Percentiles rank a stretch among this genome's conserved stretches.
Conservation (phyloP, 2,329 filamentous ascomycete genomes). For the Pseudonectria buxi region DNA sequence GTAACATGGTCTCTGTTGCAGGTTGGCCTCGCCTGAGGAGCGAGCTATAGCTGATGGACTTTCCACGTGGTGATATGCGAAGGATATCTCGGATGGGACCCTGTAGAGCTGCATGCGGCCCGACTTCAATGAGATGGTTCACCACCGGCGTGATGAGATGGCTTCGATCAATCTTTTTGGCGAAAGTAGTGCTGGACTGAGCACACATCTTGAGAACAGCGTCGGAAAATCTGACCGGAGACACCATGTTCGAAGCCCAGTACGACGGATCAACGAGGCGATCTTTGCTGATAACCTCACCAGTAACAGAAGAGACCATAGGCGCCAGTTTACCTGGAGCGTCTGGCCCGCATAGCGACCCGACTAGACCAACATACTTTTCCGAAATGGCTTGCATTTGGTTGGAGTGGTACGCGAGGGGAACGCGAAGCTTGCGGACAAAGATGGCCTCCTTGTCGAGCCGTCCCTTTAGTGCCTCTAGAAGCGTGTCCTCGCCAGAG, state of each 20-base stretch:
- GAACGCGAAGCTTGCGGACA: slow-evolving; percentile 29
- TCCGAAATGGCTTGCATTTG: slow-evolving; percentile 31
- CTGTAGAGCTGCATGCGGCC: slow-evolving; percentile 20
- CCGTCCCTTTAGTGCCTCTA: slow-evolving; percentile 5
- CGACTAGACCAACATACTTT: neutral
- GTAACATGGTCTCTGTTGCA: slow-evolving; percentile 7
- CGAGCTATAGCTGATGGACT: slow-evolving; percentile 7
- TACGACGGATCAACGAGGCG: neutral
- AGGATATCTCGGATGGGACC: slow-evolving; percentile 18
- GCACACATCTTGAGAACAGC: neutral
- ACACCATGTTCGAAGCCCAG: neutral
- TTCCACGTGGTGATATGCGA: slow-evolving; percentile 5
- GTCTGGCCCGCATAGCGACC: slow-evolving; percentile 3
- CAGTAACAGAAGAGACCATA: slow-evolving; percentile 9
- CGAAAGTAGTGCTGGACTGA: neutral
- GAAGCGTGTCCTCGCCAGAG: slow-evolving; percentile 5
- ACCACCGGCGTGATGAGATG: too few relatives aligned
- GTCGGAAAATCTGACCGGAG: too few relatives aligned
- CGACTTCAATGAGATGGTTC: slow-evolving; percentile 22
- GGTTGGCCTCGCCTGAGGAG: slow-evolving; percentile 10
- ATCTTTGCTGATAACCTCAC: too few relatives aligned
- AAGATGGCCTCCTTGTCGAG: slow-evolving; percentile 6
- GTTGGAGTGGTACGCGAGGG: slow-evolving; percentile 43
- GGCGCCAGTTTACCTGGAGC: neutral
- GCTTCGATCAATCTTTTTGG: slow-evolving; percentile 2